Evolutionary conservation across 345 rosid genomes (phyloP).

Genomic region (Salix dunnii): DNA sequence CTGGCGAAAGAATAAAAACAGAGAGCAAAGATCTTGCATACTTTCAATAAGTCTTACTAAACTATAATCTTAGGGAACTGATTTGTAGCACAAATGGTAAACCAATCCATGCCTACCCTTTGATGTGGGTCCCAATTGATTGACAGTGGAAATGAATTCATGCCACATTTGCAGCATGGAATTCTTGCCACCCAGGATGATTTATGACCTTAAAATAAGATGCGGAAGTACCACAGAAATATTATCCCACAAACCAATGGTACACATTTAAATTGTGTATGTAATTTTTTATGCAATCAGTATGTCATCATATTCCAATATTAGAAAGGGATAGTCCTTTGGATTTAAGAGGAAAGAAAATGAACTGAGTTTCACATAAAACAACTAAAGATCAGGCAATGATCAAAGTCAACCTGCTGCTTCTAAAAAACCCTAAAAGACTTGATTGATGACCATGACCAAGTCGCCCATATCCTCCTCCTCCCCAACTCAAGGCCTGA

Average conservation of each 20-base stretch:
- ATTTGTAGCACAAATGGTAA: too few relatives aligned
- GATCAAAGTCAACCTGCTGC: conserved; percentile 51
- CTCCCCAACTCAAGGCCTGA: conserved; percentile 88
- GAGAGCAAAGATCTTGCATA: too few relatives aligned
- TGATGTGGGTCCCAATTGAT: too few relatives aligned
- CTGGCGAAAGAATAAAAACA: too few relatives aligned
- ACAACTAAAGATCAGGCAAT: conserved; percentile 5
- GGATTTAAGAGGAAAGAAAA: not conserved
- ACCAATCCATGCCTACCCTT: too few relatives aligned
- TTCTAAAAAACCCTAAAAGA: conserved; percentile 57
- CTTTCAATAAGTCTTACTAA: too few relatives aligned
- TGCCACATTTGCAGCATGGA: too few relatives aligned
- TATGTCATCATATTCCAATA: not conserved
- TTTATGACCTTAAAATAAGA: not conserved
- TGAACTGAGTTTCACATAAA: not conserved
- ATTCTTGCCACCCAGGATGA: too few relatives aligned
- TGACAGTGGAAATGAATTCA: too few relatives aligned
- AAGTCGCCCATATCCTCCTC: conserved; percentile 78
- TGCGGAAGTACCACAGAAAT: not conserved
- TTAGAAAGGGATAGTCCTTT: not conserved
- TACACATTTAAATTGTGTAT: not conserved
- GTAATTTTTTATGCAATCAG: not conserved
- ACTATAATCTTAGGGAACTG: too few relatives aligned
- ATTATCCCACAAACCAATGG: not conserved
- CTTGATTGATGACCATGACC: conserved; percentile 83